phyloP scores from a whole-genome alignment of 1,284 basidiomycete species.

The Phlebopus sp. region DNA sequence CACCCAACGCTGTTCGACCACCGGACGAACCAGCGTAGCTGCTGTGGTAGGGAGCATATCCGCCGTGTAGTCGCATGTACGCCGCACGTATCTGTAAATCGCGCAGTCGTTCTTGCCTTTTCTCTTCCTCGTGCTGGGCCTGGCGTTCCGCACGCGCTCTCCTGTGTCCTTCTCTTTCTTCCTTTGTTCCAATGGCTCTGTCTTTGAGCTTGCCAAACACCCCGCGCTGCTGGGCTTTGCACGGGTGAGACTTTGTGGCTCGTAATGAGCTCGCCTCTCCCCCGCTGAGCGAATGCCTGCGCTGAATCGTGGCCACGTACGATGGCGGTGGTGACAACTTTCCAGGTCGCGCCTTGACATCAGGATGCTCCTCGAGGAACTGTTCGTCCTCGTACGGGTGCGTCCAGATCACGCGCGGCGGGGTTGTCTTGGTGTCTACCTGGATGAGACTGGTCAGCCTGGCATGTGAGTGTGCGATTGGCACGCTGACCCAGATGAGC shows the following conservation, averaged over 20 bases:
- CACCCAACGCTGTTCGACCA: neutral
- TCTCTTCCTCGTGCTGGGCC: conserved; percentile 16
- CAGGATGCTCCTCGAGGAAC: conserved; percentile 56
- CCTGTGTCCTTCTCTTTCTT: conserved; percentile 55
- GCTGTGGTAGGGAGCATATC: conserved; percentile 29
- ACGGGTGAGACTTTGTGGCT: neutral
- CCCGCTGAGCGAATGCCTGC: conserved; percentile 31
- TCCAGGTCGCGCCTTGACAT: conserved; percentile 39
- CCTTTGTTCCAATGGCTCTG: conserved; percentile 59
- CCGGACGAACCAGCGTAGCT: conserved; percentile 10
- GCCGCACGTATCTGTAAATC: conserved; percentile 25
- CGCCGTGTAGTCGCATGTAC: conserved; percentile 34
- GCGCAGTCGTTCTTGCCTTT: conserved; percentile 14
- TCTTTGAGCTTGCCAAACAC: conserved; percentile 61
- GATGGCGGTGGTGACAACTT: conserved; percentile 27
- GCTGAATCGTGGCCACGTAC: conserved; percentile 21
- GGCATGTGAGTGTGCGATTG: neutral
- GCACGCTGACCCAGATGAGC: conserved; percentile 35
- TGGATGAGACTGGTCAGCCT: conserved; percentile 15
- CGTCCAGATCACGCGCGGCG: conserved; percentile 68
- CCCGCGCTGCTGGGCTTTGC: conserved; percentile 41
- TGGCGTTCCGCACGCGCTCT: conserved; percentile 36
- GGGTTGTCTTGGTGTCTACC: conserved; percentile 64
- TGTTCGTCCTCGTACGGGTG: conserved; percentile 69
- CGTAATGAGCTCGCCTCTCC: conserved; percentile 6